Evolutionary conservation across 2,329 filamentous ascomycete genomes (phyloP).

Genomic region (Cytospora schulzeri): DNA sequence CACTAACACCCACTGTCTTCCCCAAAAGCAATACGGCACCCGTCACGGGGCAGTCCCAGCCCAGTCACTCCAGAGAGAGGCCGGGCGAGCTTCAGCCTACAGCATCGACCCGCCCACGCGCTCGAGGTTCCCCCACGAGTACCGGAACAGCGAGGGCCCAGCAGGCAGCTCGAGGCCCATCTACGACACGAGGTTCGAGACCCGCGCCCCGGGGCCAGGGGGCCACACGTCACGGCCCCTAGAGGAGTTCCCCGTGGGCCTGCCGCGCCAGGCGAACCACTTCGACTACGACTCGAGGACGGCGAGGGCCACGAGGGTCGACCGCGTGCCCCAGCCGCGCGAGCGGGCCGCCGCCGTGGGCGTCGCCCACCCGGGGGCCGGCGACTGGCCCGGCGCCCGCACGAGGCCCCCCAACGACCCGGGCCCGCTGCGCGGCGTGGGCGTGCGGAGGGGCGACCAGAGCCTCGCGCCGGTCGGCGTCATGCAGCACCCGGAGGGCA

Average conservation of each 20-base stretch:
- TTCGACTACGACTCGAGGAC: background rate
- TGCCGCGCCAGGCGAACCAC: too few relatives aligned
- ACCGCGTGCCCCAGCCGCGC: background rate
- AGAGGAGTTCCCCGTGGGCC: background rate
- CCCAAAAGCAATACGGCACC: background rate
- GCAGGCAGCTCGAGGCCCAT: background rate
- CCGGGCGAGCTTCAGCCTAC: too few relatives aligned
- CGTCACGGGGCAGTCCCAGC: background rate
- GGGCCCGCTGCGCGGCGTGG: background rate
- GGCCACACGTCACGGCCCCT: too few relatives aligned
- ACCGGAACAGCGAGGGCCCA: background rate
- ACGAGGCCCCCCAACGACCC: background rate
- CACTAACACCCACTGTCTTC: background rate
- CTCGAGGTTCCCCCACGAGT: background rate
- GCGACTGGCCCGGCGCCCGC: background rate
- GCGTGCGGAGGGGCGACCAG: background rate
- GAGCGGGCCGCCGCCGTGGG: background rate
- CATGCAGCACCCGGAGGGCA: background rate
- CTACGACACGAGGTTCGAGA: background rate
- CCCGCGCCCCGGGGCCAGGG: too few relatives aligned
- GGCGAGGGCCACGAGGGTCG: background rate
- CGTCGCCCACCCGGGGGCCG: background rate
- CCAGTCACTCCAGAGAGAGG: background rate
- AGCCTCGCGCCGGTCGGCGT: background rate
- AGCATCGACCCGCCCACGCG: too few relatives aligned